Evolutionary conservation across 805 yeast genomes (phyloP).

Genomic region (Saccharomycopsis sp.): DNA sequence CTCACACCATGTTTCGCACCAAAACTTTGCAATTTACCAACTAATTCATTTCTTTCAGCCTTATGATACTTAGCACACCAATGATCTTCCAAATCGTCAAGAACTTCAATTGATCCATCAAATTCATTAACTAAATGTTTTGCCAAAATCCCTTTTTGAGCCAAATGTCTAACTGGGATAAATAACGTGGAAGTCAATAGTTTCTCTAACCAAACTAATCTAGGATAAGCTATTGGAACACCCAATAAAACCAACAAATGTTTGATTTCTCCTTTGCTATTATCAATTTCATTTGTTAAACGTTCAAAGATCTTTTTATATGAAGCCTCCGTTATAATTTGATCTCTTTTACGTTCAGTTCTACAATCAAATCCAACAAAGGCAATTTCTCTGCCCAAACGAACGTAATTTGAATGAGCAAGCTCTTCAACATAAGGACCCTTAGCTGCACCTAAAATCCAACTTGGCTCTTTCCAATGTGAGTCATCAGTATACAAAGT

Average conservation of each 20-base stretch:
- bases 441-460: slow-evolving; percentile 51
- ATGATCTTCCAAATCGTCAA: slow-evolving; percentile 92
- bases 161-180: slow-evolving; percentile 54
- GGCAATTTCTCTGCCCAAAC: slow-evolving; percentile 67
- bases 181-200: slow-evolving; percentile 56
- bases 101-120: slow-evolving; percentile 83
- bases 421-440: slow-evolving; percentile 68
- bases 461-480: slow-evolving; percentile 37
- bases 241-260: slow-evolving; percentile 83
- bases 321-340: slow-evolving; percentile 47
- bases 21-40: slow-evolving; percentile 55
- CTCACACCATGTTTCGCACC: slow-evolving; percentile 61
- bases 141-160: slow-evolving; percentile 55
- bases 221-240: slow-evolving; percentile 91
- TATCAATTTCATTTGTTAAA: slow-evolving; percentile 44
- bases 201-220: slow-evolving; percentile 85
- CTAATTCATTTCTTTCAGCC: slow-evolving; percentile 66
- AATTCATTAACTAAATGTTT: slow-evolving; percentile 82
- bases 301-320: slow-evolving; percentile 59
- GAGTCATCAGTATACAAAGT: slow-evolving; percentile 40
- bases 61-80: slow-evolving; percentile 93
- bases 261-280: slow-evolving; percentile 48
- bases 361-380: slow-evolving; percentile 86
- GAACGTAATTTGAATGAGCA: slow-evolving; percentile 62
- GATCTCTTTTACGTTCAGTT: slow-evolving; percentile 69